Base-by-base conservation (phyloP, 2,329 filamentous ascomycete genomes). In the Diaporthe australafricana region DNA sequence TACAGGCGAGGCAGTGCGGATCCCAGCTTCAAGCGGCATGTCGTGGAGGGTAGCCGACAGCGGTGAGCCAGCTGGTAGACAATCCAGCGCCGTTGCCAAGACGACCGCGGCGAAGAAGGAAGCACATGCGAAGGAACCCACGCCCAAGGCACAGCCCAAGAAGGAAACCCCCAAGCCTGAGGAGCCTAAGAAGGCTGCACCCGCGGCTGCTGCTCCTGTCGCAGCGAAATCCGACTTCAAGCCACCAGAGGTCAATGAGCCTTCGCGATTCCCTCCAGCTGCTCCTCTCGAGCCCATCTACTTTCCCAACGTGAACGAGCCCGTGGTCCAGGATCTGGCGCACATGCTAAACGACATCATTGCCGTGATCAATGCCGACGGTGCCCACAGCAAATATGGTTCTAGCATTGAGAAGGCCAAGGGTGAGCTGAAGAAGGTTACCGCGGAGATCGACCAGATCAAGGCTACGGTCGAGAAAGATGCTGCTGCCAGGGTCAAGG, bases 281-380 rank as follows among this genome's bases (percentile, higher is more conserved):
- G 84, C 91, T 73, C 90, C 90, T 20, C 94, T 98, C 76, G 94
- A 98, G 79, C 90, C 95, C 73, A 85, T 98, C 72, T 88, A 88
- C 65, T 89, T 97, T 30, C 87, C 90, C 68, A 89, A 94, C 77
- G 94, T 93, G 68, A 90, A 91, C 72, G 96, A 98, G 80, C 93
- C 94, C 35, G 89, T 98, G 45, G 93, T 98, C 27, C 95, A 98
- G 83, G 94, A 98, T 78, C 87, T 99, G 7, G 94, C 97, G 72
- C 96, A 94, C 84, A 96, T 98, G 84, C 88, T 99, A 77, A 99
- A 99, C 84, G 94, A 97, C 82, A 92, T 99, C 77, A 98, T 99
- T 79, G 91, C 94, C 11, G 94, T 97, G 57, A 92, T 98, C 80
- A 98, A 98, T 81, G 93, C 93, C 71, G 96, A 98, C 80, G 90